Conservation (phyloP, 805 yeast genomes). For the Cyberlindnera japonica region DNA sequence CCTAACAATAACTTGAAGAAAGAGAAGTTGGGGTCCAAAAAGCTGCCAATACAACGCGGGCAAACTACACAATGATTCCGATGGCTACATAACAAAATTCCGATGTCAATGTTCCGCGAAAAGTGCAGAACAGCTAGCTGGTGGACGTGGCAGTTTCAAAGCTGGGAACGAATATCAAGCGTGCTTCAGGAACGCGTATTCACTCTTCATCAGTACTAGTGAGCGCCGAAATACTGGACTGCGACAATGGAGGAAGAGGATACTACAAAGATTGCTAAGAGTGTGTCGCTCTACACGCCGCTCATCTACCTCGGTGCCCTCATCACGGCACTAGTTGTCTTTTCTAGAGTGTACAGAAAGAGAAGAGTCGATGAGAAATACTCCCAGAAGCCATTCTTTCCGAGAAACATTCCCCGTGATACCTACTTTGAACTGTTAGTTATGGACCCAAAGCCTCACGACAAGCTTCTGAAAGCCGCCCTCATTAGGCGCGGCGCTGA, state of each 20-base stretch:
- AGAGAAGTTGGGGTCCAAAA: no score
- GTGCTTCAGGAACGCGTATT: no score
- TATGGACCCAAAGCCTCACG: slow-evolving; percentile 60
- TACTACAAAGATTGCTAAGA: slow-evolving; percentile 7
- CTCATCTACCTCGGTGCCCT: slow-evolving; percentile 69
- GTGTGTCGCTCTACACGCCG: slow-evolving; percentile 64
- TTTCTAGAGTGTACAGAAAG: slow-evolving; percentile 67
- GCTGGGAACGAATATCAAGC: no score
- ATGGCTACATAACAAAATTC: no score
- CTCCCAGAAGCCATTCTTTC: slow-evolving; percentile 69
- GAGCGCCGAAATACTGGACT: no score
- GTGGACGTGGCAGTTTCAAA: no score
- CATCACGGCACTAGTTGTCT: slow-evolving; percentile 60
- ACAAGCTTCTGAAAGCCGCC: slow-evolving; percentile 70
- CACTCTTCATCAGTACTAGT: no score
- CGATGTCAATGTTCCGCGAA: no score
- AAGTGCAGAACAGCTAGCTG: no score
- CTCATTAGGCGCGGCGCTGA: slow-evolving; percentile 76
- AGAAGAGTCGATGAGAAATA: slow-evolving; percentile 47
- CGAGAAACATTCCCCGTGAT: slow-evolving; percentile 59
- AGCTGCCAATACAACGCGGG: no score
- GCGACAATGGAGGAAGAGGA: slow-evolving; percentile 15
- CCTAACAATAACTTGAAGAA: no score
- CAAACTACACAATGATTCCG: no score
- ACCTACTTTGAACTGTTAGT: slow-evolving; percentile 57